Conservation (phyloP, 768 basidiomycete species). For the Xanthoconium stramineum region DNA sequence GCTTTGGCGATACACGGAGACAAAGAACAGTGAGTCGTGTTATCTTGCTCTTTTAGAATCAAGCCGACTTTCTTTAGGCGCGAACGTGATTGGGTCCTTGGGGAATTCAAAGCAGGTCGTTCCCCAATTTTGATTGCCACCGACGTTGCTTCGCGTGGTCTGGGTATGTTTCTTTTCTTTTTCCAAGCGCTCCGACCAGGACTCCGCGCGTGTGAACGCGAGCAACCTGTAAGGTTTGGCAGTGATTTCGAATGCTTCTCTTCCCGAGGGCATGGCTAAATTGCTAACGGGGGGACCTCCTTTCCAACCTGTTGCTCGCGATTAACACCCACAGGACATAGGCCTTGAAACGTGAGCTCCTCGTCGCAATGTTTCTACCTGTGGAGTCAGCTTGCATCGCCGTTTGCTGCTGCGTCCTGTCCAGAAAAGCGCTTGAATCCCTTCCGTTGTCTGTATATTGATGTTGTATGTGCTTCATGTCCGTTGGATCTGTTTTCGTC, state of each 20-base stretch:
- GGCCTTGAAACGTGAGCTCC: constrained; percentile 22
- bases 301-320: constrained; percentile 21
- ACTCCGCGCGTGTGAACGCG: constrained; percentile 31
- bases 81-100: constrained; percentile 98
- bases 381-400: constrained; percentile 15
- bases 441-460: constrained; percentile 28
- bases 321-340: constrained; percentile 26
- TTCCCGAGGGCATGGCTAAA: constrained; percentile 19
- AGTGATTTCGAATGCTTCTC: constrained; percentile 24
- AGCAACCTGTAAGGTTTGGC: constrained; percentile 29
- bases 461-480: constrained; percentile 35
- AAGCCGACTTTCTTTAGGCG: constrained; percentile 46
- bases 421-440: constrained; percentile 32
- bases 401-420: constrained; percentile 26
- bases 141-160: constrained; percentile 98
- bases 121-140: constrained; percentile 98
- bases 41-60: neutral
- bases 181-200: constrained; percentile 33
- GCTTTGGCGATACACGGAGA: constrained; percentile 99
- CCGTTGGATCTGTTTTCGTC: constrained; percentile 11
- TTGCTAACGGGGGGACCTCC: constrained; percentile 17
- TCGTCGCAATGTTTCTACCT: constrained; percentile 23
- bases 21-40: constrained; percentile 83
- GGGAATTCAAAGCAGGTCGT: constrained; percentile 97
- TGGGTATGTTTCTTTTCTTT: constrained; percentile 76